Percentiles rank a stretch among this genome's conserved stretches.
These are phyloP conservation scores for Sclerotinia subarctica DNA, from an alignment of 2,329 filamentous ascomycete species.

Conservation along the genomic window DNA sequence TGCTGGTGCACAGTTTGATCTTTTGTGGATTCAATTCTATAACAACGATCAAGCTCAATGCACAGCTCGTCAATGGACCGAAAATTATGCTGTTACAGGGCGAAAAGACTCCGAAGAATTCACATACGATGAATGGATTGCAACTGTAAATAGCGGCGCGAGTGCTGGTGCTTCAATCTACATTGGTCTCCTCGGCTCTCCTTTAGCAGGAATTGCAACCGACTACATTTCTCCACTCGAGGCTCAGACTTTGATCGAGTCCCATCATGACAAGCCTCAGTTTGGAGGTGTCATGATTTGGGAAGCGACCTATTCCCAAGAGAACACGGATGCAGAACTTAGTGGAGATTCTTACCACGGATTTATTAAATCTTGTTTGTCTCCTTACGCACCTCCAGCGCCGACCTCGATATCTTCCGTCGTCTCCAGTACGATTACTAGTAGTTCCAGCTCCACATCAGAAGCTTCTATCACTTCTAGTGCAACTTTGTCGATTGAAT, in stretches of 20 bases:
- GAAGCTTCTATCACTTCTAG: neutral
- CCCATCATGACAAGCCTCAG: slow-evolving; percentile 26
- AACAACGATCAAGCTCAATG: slow-evolving; percentile 34
- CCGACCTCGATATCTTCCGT: slow-evolving; percentile 20
- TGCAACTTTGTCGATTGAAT: neutral
- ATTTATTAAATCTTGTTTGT: slow-evolving; percentile 29
- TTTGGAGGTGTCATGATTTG: slow-evolving; percentile 40
- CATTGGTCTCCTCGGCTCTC: slow-evolving; percentile 34
- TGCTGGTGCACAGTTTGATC: slow-evolving; percentile 33
- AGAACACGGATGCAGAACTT: slow-evolving; percentile 24
- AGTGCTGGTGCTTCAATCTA: slow-evolving; percentile 35
- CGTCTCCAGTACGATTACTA: slow-evolving; percentile 4
- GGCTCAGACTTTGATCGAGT: slow-evolving; percentile 29
- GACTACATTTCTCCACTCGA: slow-evolving; percentile 33
- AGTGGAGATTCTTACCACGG: slow-evolving; percentile 24
- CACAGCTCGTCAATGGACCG: slow-evolving; percentile 31
- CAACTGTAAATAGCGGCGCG: slow-evolving; percentile 23
- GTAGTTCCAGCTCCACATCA: slow-evolving; percentile 17
- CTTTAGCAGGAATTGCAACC: slow-evolving; percentile 15
- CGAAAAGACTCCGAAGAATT: slow-evolving; percentile 21
- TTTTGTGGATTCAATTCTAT: slow-evolving; percentile 39
- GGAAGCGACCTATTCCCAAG: slow-evolving; percentile 33
- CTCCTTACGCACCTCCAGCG: slow-evolving; percentile 6
- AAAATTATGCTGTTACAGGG: slow-evolving; percentile 4
- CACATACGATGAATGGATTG: slow-evolving; percentile 33